Evolutionary conservation across 2,329 filamentous ascomycete species (phyloP).

Genomic region (Colletotrichum chrysophilum): DNA sequence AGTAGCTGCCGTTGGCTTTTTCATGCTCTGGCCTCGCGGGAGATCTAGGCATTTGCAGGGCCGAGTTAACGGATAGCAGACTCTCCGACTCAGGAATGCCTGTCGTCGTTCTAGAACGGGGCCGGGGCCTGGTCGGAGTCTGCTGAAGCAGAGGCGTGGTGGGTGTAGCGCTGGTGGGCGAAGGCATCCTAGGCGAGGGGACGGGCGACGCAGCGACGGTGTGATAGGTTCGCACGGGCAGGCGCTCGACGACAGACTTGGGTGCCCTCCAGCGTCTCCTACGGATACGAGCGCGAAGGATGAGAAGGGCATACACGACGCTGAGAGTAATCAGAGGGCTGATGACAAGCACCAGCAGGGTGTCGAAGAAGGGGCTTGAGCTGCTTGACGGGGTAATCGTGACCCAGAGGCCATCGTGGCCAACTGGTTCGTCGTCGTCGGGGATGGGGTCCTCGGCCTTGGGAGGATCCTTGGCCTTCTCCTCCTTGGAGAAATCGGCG

Average conservation of each 20-base stretch:
- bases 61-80: conserved; percentile 47
- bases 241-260: conserved; percentile 90
- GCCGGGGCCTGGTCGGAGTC: conserved; percentile 56
- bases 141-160: conserved; percentile 81
- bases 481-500: conserved; percentile 29
- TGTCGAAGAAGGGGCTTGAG: conserved; percentile 93
- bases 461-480: conserved; percentile 25
- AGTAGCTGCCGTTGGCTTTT: conserved; percentile 47
- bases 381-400: conserved; percentile 91
- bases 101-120: conserved; percentile 70
- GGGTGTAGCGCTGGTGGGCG: conserved; percentile 69
- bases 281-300: conserved; percentile 87
- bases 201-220: conserved; percentile 73
- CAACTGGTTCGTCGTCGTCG: conserved; percentile 36
- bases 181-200: conserved; percentile 62
- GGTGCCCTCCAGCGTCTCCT: conserved; percentile 94
- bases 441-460: conserved; percentile 25
- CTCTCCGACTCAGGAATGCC: conserved; percentile 60
- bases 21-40: conserved; percentile 48
- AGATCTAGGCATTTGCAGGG: conserved; percentile 41
- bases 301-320: conserved; percentile 87
- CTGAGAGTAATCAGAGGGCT: conserved; percentile 92
- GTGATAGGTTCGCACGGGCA: conserved; percentile 96
- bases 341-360: conserved; percentile 92
- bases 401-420: conserved; percentile 89